Percentiles rank a stretch among this genome's conserved stretches.
Conservation (phyloP, 2,329 filamentous ascomycete species). For the Domatiomyces globalis region DNA sequence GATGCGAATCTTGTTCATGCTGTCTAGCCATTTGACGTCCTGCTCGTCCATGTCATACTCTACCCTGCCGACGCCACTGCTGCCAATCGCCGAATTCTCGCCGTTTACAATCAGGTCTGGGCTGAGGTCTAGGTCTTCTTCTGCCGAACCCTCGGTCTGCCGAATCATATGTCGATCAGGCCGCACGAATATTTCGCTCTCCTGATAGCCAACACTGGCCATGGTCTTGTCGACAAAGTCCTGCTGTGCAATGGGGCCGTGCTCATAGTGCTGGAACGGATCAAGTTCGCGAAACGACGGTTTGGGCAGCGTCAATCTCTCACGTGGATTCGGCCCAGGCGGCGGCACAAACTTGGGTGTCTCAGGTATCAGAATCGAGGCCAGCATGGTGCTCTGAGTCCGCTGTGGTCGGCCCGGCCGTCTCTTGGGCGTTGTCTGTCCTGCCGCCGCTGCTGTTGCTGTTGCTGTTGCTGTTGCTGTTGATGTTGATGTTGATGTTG, state of each 20-base stretch:
- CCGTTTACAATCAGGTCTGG: conserved; percentile 43
- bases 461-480: conserved; percentile 46
- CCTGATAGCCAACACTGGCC: conserved; percentile 91
- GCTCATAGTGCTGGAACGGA: conserved; percentile 46
- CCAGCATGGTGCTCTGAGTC: conserved; percentile 46
- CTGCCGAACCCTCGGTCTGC: conserved; percentile 46
- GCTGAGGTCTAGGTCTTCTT: conserved; percentile 48
- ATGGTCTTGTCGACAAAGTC: conserved; percentile 93
- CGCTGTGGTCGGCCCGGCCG: conserved; percentile 53
- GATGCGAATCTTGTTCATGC: conserved; percentile 64
- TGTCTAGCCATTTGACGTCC: conserved; percentile 88
- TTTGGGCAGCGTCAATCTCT: conserved; percentile 35
- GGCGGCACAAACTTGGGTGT: conserved; percentile 37
- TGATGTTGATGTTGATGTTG: conserved; percentile 85
- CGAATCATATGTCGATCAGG: conserved; percentile 58
- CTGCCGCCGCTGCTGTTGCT: conserved; percentile 86
- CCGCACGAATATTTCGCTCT: conserved; percentile 75
- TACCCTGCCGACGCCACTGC: conserved; percentile 57
- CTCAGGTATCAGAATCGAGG: conserved; percentile 44
- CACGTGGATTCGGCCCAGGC: conserved; percentile 36
- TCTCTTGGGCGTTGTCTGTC: conserved; percentile 54
- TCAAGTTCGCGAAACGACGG: conserved; percentile 34
- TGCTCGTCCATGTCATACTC: conserved; percentile 99
- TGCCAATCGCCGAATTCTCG: conserved; percentile 39
- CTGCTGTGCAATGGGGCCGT: conserved; percentile 68